A percentile compares a stretch with the other conserved stretches of the same genome.
Conservation (phyloP, 2,329 filamentous ascomycete species). For the Cladobotryum mycophilum region DNA sequence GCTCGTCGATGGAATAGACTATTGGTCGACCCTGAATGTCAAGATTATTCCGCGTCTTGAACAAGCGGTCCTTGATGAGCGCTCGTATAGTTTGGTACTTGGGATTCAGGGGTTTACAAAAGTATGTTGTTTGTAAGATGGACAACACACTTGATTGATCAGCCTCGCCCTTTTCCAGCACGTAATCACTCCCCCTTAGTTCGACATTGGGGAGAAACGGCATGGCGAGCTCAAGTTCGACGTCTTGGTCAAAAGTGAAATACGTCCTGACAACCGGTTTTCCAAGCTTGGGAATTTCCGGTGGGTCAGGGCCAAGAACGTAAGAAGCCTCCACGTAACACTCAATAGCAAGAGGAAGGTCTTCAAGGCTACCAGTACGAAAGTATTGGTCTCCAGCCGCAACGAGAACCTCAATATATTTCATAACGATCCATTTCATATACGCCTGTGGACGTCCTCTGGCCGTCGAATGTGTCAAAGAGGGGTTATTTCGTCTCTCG, state of each 20-base stretch:
- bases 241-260: too few species aligned
- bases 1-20: too few species aligned
- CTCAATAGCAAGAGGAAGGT: not conserved
- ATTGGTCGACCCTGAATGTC: too few species aligned
- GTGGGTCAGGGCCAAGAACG: not conserved
- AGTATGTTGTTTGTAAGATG: too few species aligned
- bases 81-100: too few species aligned
- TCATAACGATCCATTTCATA: not conserved
- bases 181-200: not conserved
- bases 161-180: not conserved
- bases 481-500: too few species aligned
- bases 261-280: not conserved
- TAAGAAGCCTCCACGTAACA: not conserved
- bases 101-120: too few species aligned
- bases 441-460: not conserved
- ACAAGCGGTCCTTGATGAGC: too few species aligned
- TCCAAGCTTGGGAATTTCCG: not conserved
- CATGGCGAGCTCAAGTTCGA: too few species aligned
- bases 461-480: not conserved
- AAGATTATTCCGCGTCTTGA: too few species aligned
- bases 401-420: constrained; percentile 1
- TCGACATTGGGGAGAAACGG: not conserved
- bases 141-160: too few species aligned
- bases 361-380: not conserved
- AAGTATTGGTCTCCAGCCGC: constrained; percentile 6